A percentile compares a stretch with the other conserved stretches of the same genome.
Conservation (phyloP, 768 basidiomycete genomes). For the Mycena sanguinolenta region DNA sequence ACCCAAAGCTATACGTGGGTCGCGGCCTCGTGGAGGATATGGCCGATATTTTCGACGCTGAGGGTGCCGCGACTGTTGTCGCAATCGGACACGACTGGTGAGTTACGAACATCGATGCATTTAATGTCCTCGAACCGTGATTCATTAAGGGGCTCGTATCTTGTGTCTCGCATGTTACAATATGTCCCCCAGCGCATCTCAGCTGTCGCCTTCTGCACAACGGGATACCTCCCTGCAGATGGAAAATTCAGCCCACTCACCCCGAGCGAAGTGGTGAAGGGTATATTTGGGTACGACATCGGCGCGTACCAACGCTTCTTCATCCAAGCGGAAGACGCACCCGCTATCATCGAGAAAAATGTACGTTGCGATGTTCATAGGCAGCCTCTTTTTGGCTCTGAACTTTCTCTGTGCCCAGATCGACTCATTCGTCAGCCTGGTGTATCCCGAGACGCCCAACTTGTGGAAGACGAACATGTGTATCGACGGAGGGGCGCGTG, state of each 20-base stretch:
- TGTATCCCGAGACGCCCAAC: conserved; percentile 50
- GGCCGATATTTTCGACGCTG: conserved; percentile 55
- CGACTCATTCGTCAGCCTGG: conserved; percentile 53
- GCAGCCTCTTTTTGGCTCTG: too few relatives aligned
- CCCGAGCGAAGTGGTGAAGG: not conserved
- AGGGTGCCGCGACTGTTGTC: conserved; percentile 49
- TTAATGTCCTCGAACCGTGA: not conserved
- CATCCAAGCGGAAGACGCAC: conserved; percentile 47
- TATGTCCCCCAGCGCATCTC: conserved; percentile 54
- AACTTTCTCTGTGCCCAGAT: conserved; percentile 38
- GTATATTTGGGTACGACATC: conserved; percentile 8
- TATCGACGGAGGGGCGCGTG: conserved; percentile 51
- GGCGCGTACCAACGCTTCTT: conserved; percentile 26
- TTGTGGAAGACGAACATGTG: conserved; percentile 53
- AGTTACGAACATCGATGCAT: too few relatives aligned
- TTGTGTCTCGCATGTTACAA: conserved; percentile 54
- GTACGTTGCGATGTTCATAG: conserved; percentile 36
- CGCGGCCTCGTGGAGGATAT: conserved; percentile 48
- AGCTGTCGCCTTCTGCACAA: conserved; percentile 54
- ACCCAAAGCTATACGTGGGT: conserved; percentile 44
- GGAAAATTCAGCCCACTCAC: not conserved
- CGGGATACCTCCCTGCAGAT: conserved; percentile 47
- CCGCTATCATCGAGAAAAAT: conserved; percentile 52
- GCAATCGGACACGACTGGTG: conserved; percentile 59
- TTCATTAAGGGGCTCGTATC: conserved; percentile 50